Conservation (phyloP, 345 rosid genomes). For the Hibiscus syriacus region DNA sequence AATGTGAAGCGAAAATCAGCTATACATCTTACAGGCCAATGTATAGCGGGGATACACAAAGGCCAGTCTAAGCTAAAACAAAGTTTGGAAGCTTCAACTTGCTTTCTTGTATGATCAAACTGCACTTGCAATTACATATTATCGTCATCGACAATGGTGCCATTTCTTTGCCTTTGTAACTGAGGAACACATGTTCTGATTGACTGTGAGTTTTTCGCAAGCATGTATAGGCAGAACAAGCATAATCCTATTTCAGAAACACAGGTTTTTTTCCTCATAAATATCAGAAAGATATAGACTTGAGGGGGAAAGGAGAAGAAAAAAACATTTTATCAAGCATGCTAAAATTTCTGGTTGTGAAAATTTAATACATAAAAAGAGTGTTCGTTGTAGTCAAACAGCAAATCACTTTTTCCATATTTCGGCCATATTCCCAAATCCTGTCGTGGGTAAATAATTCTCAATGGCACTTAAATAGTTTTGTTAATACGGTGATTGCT, state of each 20-base stretch:
- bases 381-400: background rate
- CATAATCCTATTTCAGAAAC: constrained; percentile 54
- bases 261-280: background rate
- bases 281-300: background rate
- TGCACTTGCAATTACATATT: background rate
- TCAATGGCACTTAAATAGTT: background rate
- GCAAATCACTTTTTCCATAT: background rate
- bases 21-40: no score
- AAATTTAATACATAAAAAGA: background rate
- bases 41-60: background rate
- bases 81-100: no score
- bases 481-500: background rate
- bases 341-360: background rate
- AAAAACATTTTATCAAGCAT: background rate
- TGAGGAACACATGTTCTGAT: constrained; percentile 27
- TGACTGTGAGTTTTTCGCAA: constrained; percentile 49
- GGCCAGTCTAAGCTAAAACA: background rate
- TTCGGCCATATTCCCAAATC: background rate
- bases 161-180: constrained; percentile 36
- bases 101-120: background rate
- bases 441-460: background rate
- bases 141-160: constrained; percentile 28
- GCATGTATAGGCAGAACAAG: constrained; percentile 69
- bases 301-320: background rate
- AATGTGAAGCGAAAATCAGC: no score